Conservation (phyloP, 768 basidiomycete species). For the Gloeopeniophorella convolvens region DNA sequence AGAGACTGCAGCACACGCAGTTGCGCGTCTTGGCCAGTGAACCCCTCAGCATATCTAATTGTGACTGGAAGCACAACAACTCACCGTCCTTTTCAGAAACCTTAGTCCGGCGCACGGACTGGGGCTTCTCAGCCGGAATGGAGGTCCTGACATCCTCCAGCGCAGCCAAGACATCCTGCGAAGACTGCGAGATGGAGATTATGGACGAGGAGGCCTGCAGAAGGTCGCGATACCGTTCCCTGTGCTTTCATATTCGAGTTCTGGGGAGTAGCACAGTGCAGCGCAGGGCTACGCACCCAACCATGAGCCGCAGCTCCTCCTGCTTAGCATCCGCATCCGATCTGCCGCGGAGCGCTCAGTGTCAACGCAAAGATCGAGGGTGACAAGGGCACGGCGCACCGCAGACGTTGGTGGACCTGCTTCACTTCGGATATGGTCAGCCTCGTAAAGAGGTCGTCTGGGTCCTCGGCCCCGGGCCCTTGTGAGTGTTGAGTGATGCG, state of each 20-base stretch:
- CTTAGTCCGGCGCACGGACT: background rate
- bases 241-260: slow-evolving; percentile 51
- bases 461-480: slow-evolving; percentile 33
- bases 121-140: slow-evolving; percentile 31
- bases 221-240: slow-evolving; percentile 86
- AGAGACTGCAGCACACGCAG: slow-evolving; percentile 64
- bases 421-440: slow-evolving; percentile 68
- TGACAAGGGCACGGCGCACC: slow-evolving; percentile 36
- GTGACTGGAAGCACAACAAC: background rate
- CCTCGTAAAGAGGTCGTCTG: slow-evolving; percentile 70
- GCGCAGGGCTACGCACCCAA: slow-evolving; percentile 61
- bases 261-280: slow-evolving; percentile 17
- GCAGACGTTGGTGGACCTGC: slow-evolving; percentile 56
- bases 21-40: slow-evolving; percentile 47
- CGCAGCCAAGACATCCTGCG: slow-evolving; percentile 55
- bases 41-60: slow-evolving; percentile 1
- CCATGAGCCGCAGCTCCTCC: slow-evolving; percentile 83
- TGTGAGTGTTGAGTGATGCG: background rate
- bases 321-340: slow-evolving; percentile 79
- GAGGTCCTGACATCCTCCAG: slow-evolving; percentile 55
- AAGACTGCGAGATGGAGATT: slow-evolving; percentile 65
- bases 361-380: background rate
- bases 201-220: slow-evolving; percentile 83
- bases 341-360: slow-evolving; percentile 7
- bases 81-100: slow-evolving; percentile 18